Percentiles rank a stretch among this genome's conserved stretches.
Conservation (phyloP, 2,329 filamentous ascomycete genomes). For the Sporothrix pallida region DNA sequence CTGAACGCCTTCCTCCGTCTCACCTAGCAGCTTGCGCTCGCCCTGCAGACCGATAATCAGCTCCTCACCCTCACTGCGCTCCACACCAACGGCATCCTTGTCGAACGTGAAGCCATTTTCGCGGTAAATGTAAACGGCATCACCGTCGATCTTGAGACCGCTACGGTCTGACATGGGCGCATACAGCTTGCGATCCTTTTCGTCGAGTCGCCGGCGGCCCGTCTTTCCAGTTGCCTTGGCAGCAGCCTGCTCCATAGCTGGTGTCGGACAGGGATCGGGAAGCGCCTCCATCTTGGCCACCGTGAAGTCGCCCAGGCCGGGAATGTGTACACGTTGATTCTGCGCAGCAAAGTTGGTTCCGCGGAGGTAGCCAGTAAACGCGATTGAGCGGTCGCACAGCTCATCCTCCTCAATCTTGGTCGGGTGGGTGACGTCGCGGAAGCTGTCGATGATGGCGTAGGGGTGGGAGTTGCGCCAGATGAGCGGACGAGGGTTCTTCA, state of each 20-base stretch:
- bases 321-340: slow-evolving; percentile 87
- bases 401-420: slow-evolving; percentile 86
- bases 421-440: slow-evolving; percentile 92
- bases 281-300: slow-evolving; percentile 83
- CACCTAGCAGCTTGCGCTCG: slow-evolving; percentile 79
- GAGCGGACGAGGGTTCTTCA: slow-evolving; percentile 98
- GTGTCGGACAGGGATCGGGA: slow-evolving; percentile 94
- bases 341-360: slow-evolving; percentile 91
- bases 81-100: slow-evolving; percentile 67
- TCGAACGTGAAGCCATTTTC: slow-evolving; percentile 78
- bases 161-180: slow-evolving; percentile 98
- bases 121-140: slow-evolving; percentile 86
- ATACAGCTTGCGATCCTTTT: slow-evolving; percentile 96
- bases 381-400: slow-evolving; percentile 89
- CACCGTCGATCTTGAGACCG: slow-evolving; percentile 93
- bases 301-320: slow-evolving; percentile 87
- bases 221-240: slow-evolving; percentile 85
- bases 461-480: slow-evolving; percentile 97
- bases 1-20: slow-evolving; percentile 80
- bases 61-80: slow-evolving; percentile 92
- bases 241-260: slow-evolving; percentile 83
- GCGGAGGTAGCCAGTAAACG: slow-evolving; percentile 89
- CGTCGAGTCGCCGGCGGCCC: slow-evolving; percentile 75
- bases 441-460: slow-evolving; percentile 90
- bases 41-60: slow-evolving; percentile 89